Conservation (phyloP, 441 rosid genomes). For the Gossypium gossypioides region DNA sequence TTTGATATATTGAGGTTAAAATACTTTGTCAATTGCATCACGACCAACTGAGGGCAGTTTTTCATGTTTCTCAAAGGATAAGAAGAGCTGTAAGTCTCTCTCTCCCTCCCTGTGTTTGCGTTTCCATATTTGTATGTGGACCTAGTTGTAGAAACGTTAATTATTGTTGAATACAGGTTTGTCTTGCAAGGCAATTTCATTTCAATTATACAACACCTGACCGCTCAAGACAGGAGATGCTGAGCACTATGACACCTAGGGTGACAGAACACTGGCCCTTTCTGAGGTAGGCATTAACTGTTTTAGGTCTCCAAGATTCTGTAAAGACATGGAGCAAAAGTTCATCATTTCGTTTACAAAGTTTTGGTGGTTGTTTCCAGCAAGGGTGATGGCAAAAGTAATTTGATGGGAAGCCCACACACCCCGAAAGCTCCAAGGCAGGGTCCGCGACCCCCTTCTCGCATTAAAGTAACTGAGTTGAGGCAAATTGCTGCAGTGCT, state of each 20-base stretch:
- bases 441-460: conserved; percentile 76
- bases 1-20: conserved; percentile 48
- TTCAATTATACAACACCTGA: conserved; percentile 89
- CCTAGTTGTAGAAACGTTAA: no score
- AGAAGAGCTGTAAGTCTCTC: conserved; percentile 61
- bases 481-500: conserved; percentile 82
- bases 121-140: no score
- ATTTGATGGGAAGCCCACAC: conserved; percentile 43
- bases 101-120: no score
- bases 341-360: not conserved
- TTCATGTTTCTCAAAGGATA: conserved; percentile 75
- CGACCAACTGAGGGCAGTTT: conserved; percentile 79
- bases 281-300: conserved; percentile 29
- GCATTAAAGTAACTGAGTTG: conserved; percentile 59
- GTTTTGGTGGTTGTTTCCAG: conserved; percentile 27
- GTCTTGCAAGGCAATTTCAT: conserved; percentile 56
- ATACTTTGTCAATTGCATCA: conserved; percentile 85
- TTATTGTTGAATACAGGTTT: not conserved
- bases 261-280: conserved; percentile 85
- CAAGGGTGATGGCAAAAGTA: conserved; percentile 53
- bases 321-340: no score
- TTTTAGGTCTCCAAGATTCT: no score
- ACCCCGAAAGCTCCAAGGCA: conserved; percentile 89
- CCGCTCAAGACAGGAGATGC: conserved; percentile 76
- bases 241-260: conserved; percentile 57